These are phyloP conservation scores for Crassisporium funariophilum DNA, from an alignment of 768 basidiomycete species.

Conservation along the genomic window DNA sequence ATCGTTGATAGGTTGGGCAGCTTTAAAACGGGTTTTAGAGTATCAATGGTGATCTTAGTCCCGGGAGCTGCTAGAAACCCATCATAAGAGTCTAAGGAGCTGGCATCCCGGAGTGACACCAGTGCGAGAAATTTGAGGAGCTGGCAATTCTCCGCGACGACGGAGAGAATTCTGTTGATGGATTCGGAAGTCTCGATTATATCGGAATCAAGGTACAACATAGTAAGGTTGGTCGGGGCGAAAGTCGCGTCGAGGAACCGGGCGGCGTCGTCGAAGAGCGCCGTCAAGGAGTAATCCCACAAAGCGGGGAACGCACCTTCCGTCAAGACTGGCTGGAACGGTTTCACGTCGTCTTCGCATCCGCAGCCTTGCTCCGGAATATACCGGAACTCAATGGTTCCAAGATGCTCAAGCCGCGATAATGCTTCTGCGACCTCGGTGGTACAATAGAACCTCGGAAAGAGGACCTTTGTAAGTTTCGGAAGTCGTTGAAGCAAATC, in stretches of 20 bases:
- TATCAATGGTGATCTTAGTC: slow-evolving; percentile 29
- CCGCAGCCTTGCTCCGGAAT: slow-evolving; percentile 50
- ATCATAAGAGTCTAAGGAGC: slow-evolving; percentile 1
- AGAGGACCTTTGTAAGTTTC: slow-evolving; percentile 46
- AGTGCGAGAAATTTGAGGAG: slow-evolving; percentile 47
- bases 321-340: slow-evolving; percentile 44
- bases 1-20: slow-evolving; percentile 35
- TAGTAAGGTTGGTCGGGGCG: slow-evolving; percentile 50
- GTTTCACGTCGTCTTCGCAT: slow-evolving; percentile 40
- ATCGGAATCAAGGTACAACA: slow-evolving; percentile 54
- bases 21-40: slow-evolving; percentile 37
- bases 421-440: slow-evolving; percentile 46
- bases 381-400: slow-evolving; percentile 56
- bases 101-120: slow-evolving; percentile 32
- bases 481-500: slow-evolving; percentile 41
- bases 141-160: slow-evolving; percentile 49
- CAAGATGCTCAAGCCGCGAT: slow-evolving; percentile 45
- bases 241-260: slow-evolving; percentile 45
- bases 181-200: slow-evolving; percentile 43
- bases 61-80: slow-evolving; percentile 27
- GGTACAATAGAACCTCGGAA: slow-evolving; percentile 57
- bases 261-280: slow-evolving; percentile 44
- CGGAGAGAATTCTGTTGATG: slow-evolving; percentile 44
- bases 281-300: slow-evolving; percentile 52
- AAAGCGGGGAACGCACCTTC: slow-evolving; percentile 57